A percentile compares a stretch with the other conserved stretches of the same genome.
phyloP scores from a whole-genome alignment of 768 basidiomycete species.

The Cytidiella melzeri region DNA sequence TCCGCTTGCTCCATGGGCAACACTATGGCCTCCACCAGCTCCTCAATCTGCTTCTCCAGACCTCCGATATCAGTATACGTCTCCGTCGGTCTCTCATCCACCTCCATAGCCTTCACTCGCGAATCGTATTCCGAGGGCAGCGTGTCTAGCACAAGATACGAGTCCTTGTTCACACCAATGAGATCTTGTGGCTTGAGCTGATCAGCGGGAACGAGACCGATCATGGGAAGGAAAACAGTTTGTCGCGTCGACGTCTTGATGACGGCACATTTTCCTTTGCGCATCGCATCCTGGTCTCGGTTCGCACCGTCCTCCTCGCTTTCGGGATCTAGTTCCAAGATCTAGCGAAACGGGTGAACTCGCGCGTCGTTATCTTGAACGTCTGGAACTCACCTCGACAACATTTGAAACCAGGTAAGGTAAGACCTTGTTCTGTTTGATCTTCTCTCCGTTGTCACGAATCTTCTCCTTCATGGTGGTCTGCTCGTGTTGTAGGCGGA shows the following conservation, averaged over 20 bases:
- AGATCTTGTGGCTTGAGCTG: constrained; percentile 88
- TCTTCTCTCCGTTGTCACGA: constrained; percentile 94
- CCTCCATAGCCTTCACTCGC: constrained; percentile 99
- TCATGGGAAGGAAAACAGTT: constrained; percentile 96
- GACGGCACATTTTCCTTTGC: constrained; percentile 96
- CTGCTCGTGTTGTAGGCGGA: constrained; percentile 90
- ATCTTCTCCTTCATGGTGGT: constrained; percentile 98
- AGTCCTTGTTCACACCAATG: constrained; percentile 99
- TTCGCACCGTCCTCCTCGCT: constrained; percentile 93
- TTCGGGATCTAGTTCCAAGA: constrained; percentile 91
- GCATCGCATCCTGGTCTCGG: constrained; percentile 91
- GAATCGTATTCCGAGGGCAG: constrained; percentile 97
- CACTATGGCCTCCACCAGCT: constrained; percentile 96
- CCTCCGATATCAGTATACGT: constrained; percentile 98
- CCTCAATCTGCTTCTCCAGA: constrained; percentile 98
- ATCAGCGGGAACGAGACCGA: constrained; percentile 93
- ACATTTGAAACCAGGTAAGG: constrained; percentile 98
- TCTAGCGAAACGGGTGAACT: constrained; percentile 39
- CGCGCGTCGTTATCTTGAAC: not conserved
- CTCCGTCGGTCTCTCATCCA: constrained; percentile 96
- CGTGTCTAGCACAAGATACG: constrained; percentile 92
- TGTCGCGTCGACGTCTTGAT: constrained; percentile 99
- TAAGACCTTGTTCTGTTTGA: constrained; percentile 98
- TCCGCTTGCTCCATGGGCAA: constrained; percentile 98
- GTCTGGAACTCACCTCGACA: constrained; percentile 63